phyloP scores from a whole-genome alignment of 164 flowering plant genomes.

The Nymphaea thermarum region DNA sequence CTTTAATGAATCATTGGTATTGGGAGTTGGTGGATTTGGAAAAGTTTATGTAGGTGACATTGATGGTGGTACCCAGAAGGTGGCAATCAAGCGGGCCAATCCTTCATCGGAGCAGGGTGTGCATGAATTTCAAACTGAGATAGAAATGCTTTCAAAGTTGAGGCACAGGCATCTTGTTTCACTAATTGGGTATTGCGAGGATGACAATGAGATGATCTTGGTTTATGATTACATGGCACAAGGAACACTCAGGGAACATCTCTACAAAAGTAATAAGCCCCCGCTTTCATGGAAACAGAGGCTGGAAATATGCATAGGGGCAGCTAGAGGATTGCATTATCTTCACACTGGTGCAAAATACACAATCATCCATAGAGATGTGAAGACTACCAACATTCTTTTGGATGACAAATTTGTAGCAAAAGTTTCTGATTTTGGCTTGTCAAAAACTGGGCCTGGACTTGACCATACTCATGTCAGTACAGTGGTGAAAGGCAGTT shows the following conservation, averaged over 20 bases:
- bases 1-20: conserved; percentile 15
- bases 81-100: conserved; percentile 61
- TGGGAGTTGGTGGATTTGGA: conserved; percentile 70
- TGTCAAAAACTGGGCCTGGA: conserved; percentile 12
- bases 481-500: conserved; percentile 16
- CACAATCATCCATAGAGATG: conserved; percentile 14
- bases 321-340: conserved; percentile 15
- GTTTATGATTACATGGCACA: conserved; percentile 20
- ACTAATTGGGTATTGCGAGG: conserved; percentile 13
- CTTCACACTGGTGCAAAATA: conserved; percentile 16
- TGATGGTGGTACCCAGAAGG: conserved; percentile 33
- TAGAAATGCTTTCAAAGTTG: conserved; percentile 16
- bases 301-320: conserved; percentile 13
- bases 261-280: conserved; percentile 8
- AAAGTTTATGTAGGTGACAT: conserved; percentile 47
- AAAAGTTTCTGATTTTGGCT: conserved; percentile 14
- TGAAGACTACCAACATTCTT: conserved; percentile 14
- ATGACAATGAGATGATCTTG: conserved; percentile 15
- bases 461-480: conserved; percentile 12
- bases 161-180: conserved; percentile 14
- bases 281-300: conserved; percentile 16
- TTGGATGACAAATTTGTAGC: conserved; percentile 14
- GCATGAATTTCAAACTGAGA: conserved; percentile 48
- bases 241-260: conserved; percentile 14
- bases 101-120: conserved; percentile 60